Base-by-base conservation (phyloP, 345 rosid species). In the Salix udensis region DNA sequence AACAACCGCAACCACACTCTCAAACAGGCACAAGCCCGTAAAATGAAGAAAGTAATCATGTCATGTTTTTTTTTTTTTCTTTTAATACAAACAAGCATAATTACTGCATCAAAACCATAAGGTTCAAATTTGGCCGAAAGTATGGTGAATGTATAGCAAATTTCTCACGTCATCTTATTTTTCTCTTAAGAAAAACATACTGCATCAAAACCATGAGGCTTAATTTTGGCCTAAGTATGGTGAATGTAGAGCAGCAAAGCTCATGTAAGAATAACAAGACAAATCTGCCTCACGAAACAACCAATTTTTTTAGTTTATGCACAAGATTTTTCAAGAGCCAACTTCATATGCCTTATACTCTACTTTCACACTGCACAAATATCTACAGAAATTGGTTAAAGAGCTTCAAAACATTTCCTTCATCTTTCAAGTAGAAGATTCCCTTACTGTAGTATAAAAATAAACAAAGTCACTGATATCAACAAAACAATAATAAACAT, bases 51-150 rank as follows among this genome's bases (percentile, higher is more conserved):
- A 34, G 37, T 36, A 10, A 18, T 53, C 40, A 36, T 60, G 44
- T 74, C 15, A 65, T 60, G 26, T 34, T 4, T 44, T 39, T 18
- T 68, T 50, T 34, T 50, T 34, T 42, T 81, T 79, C n/a, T 74
- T 55, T 70, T 11, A 44, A 16, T 53, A 68, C 8, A 48, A 10
- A n/a, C 18, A 19, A 53, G 4, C 23, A 53, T 53, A 8, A 53
- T 10, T 53, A 10, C 13, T 21, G 61, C 61, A 36, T 30, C 9
- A 31, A 3, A 53, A 50, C 50, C 39, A 19, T 61, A 46, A 31
- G 31, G 65, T 6, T 24, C 2, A 55, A 72, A n/a, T 13, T 44
- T 15, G 21, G 10, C 61, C 26, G n/a, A 21, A 21, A 4, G 23
- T 8, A 21, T 21, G 61, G 61, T n/a, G 23, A 8, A 21, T 53